Conservation (phyloP, 106 monocot genomes). For the Agapanthus africanus region DNA sequence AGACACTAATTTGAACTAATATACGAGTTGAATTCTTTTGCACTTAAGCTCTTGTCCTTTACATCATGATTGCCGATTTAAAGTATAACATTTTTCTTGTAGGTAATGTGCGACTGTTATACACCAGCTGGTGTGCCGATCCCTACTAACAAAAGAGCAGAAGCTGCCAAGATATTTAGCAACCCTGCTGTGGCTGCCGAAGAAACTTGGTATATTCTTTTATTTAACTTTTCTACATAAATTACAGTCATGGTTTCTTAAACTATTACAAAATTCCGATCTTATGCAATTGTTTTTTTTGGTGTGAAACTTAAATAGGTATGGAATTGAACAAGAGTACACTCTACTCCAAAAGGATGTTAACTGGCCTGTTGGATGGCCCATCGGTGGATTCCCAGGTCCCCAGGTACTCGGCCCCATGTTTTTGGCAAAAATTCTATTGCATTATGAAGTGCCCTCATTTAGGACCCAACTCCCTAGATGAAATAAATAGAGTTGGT, state of each 20-base stretch:
- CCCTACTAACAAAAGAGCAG: slow-evolving; percentile 49
- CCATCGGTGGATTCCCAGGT: slow-evolving; percentile 63
- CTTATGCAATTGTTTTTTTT: slow-evolving; percentile 2
- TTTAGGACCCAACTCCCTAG: no score
- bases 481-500: no score
- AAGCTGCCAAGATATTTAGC: slow-evolving; percentile 44
- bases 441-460: no score
- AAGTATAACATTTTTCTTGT: neutral
- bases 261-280: neutral
- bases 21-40: neutral
- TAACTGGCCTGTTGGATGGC: slow-evolving; percentile 80
- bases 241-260: neutral
- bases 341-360: slow-evolving; percentile 72
- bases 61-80: neutral
- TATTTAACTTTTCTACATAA: neutral
- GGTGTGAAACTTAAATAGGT: slow-evolving; percentile 21
- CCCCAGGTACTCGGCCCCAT: no score
- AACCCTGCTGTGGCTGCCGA: slow-evolving; percentile 38
- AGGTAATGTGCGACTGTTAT: slow-evolving; percentile 64
- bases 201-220: slow-evolving; percentile 30
- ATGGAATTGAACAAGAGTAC: slow-evolving; percentile 71
- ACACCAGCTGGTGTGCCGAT: slow-evolving; percentile 49
- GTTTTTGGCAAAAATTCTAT: no score
- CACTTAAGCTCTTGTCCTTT: neutral
- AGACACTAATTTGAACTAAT: neutral